Conservation (phyloP, 73 alveolate genomes). For the Uronychia binucleata region DNA sequence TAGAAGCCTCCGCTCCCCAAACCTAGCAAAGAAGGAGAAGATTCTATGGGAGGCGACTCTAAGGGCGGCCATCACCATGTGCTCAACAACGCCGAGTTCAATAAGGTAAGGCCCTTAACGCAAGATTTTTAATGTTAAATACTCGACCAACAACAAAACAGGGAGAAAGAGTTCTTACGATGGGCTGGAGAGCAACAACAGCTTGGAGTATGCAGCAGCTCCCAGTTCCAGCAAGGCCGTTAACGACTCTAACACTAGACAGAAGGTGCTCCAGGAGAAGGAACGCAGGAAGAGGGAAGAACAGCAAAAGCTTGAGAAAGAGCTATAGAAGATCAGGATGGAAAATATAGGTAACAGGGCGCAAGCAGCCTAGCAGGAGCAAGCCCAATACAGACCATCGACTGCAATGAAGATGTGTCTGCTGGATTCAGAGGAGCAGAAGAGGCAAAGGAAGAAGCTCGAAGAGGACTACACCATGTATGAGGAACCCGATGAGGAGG, state of each 20-base stretch:
- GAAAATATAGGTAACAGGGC: constrained; percentile 34
- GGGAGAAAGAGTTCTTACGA: neutral
- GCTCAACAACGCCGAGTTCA: neutral
- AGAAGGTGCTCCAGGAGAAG: constrained; percentile 56
- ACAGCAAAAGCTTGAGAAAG: constrained; percentile 23
- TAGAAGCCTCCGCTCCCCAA: neutral
- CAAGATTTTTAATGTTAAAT: neutral
- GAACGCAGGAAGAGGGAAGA: constrained; percentile 54
- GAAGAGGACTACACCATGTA: constrained; percentile 36
- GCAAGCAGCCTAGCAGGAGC: constrained; percentile 38
- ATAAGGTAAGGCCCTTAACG: too few species aligned
- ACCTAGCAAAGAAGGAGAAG: neutral
- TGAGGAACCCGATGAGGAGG: constrained; percentile 42
- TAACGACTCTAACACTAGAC: constrained; percentile 12
- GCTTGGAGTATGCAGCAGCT: neutral
- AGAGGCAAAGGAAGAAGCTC: constrained; percentile 1
- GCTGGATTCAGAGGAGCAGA: constrained; percentile 13
- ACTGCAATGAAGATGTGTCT: constrained; percentile 44
- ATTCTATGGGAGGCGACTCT: neutral
- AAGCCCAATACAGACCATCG: constrained; percentile 60
- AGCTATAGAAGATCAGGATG: constrained; percentile 32
- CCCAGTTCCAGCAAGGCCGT: neutral
- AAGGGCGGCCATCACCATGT: neutral
- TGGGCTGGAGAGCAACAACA: neutral
- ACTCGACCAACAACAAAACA: neutral